Evolutionary conservation across 306 rosid species (phyloP).

Genomic region (Hippophae tibetana): DNA sequence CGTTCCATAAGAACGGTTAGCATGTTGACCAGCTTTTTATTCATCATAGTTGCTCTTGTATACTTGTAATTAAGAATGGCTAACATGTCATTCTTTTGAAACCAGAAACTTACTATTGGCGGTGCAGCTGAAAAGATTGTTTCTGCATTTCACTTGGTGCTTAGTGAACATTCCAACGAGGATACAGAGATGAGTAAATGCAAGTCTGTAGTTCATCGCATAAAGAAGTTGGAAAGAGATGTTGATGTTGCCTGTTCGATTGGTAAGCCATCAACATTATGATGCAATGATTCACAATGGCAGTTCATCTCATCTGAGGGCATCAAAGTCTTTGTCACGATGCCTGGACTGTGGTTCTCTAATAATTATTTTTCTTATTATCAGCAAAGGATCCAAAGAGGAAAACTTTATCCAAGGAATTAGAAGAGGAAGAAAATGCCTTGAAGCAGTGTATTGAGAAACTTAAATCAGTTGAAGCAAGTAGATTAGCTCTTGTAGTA

Average conservation of each 20-base stretch:
- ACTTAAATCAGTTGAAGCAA: conserved; percentile 61
- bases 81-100: conserved; percentile 13
- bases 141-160: conserved; percentile 75
- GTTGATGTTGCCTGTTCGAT: conserved; percentile 54
- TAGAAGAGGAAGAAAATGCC: conserved; percentile 65
- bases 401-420: conserved; percentile 54
- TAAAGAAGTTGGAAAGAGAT: conserved; percentile 68
- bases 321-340: background rate
- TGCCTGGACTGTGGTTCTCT: conserved; percentile 11
- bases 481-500: conserved; percentile 62
- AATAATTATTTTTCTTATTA: conserved; percentile 26
- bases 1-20: conserved; percentile 82
- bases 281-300: conserved; percentile 2
- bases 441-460: conserved; percentile 68
- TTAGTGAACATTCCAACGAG: conserved; percentile 62
- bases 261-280: conserved; percentile 29
- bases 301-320: background rate
- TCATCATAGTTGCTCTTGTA: conserved; percentile 1
- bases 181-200: conserved; percentile 76
- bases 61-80: background rate
- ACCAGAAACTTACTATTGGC: conserved; percentile 78
- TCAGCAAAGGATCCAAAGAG: conserved; percentile 85
- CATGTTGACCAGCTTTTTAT: conserved; percentile 9
- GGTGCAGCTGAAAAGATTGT: conserved; percentile 80
- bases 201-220: conserved; percentile 59